phyloP scores from a whole-genome alignment of 139 green algal genomes.

The Picochlorum sp. region DNA sequence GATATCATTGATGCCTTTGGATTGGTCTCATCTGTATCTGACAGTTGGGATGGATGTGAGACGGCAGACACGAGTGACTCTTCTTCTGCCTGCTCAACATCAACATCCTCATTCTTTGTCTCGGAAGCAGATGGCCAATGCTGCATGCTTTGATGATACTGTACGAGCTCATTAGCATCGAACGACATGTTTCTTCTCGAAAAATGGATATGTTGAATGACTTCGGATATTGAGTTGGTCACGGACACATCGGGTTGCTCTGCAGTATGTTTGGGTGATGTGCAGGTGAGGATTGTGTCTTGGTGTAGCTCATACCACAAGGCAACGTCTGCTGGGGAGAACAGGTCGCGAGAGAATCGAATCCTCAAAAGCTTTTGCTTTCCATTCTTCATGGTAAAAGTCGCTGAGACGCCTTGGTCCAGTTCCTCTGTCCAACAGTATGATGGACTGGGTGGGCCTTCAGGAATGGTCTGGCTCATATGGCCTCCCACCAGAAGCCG shows the following conservation, averaged over 20 bases:
- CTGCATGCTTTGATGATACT: constrained; percentile 1
- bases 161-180: constrained; percentile 16
- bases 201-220: no score
- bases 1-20: no score
- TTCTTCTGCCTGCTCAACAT: no score
- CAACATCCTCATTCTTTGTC: background rate
- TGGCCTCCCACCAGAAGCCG: constrained; percentile 10
- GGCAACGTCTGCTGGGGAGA: constrained; percentile 19
- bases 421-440: constrained; percentile 24
- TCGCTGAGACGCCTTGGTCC: constrained; percentile 34
- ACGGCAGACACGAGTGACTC: no score
- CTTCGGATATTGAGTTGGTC: no score
- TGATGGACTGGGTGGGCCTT: background rate
- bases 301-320: constrained; percentile 24
- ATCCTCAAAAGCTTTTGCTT: constrained; percentile 26
- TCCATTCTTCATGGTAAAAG: constrained; percentile 14
- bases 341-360: constrained; percentile 32
- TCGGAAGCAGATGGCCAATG: background rate
- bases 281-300: background rate
- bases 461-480: background rate
- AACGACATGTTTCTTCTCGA: constrained; percentile 27
- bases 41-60: no score
- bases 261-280: no score
- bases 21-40: no score
- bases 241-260: no score